Evolutionary conservation across 768 basidiomycete species (phyloP), one percentile per base, ranked within the genome.

Genomic region (Lactifluus hygrophoroides): DNA sequence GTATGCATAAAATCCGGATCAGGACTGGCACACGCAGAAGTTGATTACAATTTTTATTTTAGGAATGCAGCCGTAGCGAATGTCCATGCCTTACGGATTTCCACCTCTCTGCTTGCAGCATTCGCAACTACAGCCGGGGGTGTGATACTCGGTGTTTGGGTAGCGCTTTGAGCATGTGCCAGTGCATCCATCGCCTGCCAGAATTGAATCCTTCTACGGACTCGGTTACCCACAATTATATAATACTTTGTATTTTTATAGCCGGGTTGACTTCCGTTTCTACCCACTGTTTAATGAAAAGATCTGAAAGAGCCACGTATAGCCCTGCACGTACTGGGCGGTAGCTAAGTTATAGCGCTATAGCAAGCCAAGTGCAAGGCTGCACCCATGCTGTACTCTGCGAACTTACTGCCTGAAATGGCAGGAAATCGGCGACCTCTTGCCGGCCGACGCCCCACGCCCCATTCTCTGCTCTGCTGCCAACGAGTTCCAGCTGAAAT

Each of bases 61-160:
- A 50, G 48, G 34, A 54, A 54, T 21, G 51, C 42, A 19, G 63
- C 50, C 4, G 21, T 16, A 25, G 59, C 46, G 23, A 54, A 51
- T 21, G 34, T 54, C 32, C 48, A 30, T 16, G 19, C 57, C 4
- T 11, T 44, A 23, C 53, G 43, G 28, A 14, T 56, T 9, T 56
- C 51, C 0, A 38, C 48, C 21, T 54, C 61, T 16, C 13, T 56
- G 10, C 23, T 64, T 5, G 35, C 61, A 1, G 63, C 64, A 1
- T 28, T 64, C n/a, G 61, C 40, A 21, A 44, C 64, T 13, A 50
- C 51, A 9, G 54, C 34, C 16, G 61, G 57, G 10, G 61, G 64
- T 3, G 45, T 64, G 11, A 28, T 63, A 7, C 5, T 63, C 11
- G 64, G 64, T 14, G 64, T 61, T 32, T 59, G 57, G 57, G 50